Base-by-base conservation (phyloP, 805 yeast species). In the Kuraishia borneana region DNA sequence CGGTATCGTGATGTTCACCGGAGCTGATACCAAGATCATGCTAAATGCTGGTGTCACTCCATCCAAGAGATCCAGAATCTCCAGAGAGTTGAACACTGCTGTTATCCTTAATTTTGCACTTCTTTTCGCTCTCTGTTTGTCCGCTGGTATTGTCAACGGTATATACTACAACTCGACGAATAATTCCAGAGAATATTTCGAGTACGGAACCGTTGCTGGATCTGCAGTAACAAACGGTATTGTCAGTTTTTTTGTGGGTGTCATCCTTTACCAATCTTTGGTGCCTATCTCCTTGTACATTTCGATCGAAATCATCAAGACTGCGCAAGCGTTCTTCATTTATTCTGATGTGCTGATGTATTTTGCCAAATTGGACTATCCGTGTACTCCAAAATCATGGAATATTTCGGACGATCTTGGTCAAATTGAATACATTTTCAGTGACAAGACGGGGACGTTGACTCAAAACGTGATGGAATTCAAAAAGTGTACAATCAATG, bases 381-480 rank as follows among this genome's bases (percentile, higher is more conserved):
- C 92, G 3, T 83, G 94, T 53, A 75, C 81, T 8, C 92, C 94
- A 12, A 81, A 82, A 48, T 68, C 88, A 0, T 83, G 94, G 94
- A 78, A 73, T 48, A 82, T 83, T 30, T 78, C 88, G 3, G 94
- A 83, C 61, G 94, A 83, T 55, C 60, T 83, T 45, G 94, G 94
- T 21, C 94, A 83, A 53, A 77, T 83, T 42, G 94, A 83, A 51
- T 83, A 83, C 50, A 73, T 83, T 32, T 83, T 83, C 53, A 76
- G 85, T 56, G 94, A 82, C 57, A 82, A 82, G 51, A 82, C 94
- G 1, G 94, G 94, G 40, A 82, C 94, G 1, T 57, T 82, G 46
- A 82, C 94, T 1, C 92, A 82, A 51, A 82, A 82, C 49, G 73
- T 82, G 19, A 83, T 83, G 94, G 92, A 83, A 50, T 82, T 79